phyloP scores from a whole-genome alignment of 1,139 yeast genomes.

The Hansenula sp. region DNA sequence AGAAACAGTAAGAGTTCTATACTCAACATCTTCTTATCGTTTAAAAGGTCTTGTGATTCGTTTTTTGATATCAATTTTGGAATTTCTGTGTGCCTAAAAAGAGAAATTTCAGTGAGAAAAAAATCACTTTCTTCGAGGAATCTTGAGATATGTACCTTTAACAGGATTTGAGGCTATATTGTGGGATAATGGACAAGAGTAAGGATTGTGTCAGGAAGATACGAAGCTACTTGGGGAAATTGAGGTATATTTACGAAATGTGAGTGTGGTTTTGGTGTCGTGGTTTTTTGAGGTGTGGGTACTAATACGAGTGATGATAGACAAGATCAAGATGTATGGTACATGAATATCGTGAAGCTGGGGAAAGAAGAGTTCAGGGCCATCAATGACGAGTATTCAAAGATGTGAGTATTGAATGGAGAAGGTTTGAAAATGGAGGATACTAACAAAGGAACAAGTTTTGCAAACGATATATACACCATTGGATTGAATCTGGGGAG shows the following conservation, averaged over 20 bases:
- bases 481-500: constrained; percentile 14
- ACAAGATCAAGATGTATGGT: constrained; percentile 18
- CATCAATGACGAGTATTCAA: constrained; percentile 11
- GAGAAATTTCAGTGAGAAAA: too few species aligned
- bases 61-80: too few species aligned
- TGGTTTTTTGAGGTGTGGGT: not conserved
- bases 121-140: too few species aligned
- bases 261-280: constrained; percentile 4
- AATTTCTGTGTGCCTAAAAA: too few species aligned
- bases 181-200: not conserved
- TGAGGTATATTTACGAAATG: constrained; percentile 15
- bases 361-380: constrained; percentile 9
- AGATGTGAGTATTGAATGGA: not conserved
- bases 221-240: constrained; percentile 5
- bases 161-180: too few species aligned
- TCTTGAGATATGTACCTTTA: too few species aligned
- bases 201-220: not conserved
- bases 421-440: too few species aligned
- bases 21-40: not conserved
- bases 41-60: too few species aligned
- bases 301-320: constrained; percentile 4
- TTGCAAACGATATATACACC: constrained; percentile 14
- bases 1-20: not conserved
- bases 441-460: not conserved
- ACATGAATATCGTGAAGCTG: constrained; percentile 12